Conservation (phyloP, 1,284 basidiomycete species). For the Moesziomyces antarcticus region DNA sequence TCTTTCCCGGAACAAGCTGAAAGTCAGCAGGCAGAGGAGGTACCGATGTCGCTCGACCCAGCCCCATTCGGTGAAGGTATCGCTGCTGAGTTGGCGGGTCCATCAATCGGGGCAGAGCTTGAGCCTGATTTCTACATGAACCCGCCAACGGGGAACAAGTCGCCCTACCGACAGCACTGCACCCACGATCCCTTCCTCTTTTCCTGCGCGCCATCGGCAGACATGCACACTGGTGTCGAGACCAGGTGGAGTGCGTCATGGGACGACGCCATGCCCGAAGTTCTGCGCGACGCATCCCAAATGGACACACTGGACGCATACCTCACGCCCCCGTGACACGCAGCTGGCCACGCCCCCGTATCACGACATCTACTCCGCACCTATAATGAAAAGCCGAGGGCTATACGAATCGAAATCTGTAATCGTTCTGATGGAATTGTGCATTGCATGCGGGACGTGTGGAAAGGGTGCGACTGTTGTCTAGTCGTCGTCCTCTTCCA, state of each 20-base stretch:
- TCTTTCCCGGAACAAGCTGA: background rate
- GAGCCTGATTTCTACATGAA: too few relatives aligned
- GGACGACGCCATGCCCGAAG: background rate
- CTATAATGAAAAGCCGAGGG: background rate
- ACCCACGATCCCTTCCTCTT: background rate
- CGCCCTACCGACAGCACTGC: slow-evolving; percentile 1
- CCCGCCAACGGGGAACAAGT: background rate
- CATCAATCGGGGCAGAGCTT: too few relatives aligned
- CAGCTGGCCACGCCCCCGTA: too few relatives aligned
- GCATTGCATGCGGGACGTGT: background rate
- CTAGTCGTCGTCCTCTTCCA: slow-evolving; percentile 34
- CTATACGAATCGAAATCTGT: background rate
- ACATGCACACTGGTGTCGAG: background rate
- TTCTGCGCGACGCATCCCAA: background rate
- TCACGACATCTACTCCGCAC: too few relatives aligned
- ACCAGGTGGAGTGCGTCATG: background rate
- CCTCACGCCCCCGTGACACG: background rate
- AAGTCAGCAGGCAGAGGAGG: background rate
- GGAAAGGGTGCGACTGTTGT: too few relatives aligned
- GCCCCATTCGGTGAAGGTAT: too few relatives aligned
- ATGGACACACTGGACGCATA: background rate
- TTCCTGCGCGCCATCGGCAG: background rate
- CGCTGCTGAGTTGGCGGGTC: too few relatives aligned
- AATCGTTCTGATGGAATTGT: background rate
- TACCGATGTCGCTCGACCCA: background rate